A percentile compares a stretch with the other conserved stretches of the same genome.
phyloP scores from a whole-genome alignment of 306 rosid genomes.

The Luffa aegyptiaca region DNA sequence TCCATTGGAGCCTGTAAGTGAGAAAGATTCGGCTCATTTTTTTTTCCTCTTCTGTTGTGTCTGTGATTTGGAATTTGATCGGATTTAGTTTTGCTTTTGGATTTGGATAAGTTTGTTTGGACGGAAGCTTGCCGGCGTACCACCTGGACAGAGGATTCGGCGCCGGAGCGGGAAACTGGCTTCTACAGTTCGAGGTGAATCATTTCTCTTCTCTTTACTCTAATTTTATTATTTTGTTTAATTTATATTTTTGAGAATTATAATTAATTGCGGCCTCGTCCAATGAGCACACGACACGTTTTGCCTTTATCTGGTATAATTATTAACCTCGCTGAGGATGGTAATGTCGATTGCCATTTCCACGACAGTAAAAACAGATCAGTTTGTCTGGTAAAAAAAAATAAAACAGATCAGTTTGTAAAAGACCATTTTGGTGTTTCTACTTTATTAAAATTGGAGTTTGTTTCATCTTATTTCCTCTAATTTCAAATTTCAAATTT shows the following conservation, averaged over 20 bases:
- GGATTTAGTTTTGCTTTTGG: background rate
- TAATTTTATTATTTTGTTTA: background rate
- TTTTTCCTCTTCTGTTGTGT: background rate
- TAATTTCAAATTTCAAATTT: too few relatives aligned
- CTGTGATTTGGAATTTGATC: background rate
- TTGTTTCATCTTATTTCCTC: too few relatives aligned
- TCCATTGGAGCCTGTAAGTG: slow-evolving; percentile 65
- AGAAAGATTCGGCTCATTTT: background rate
- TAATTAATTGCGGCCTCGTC: background rate
- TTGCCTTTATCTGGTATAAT: background rate
- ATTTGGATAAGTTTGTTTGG: slow-evolving; percentile 60
- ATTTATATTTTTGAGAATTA: background rate
- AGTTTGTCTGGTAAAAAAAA: too few relatives aligned
- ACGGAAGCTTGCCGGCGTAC: slow-evolving; percentile 94
- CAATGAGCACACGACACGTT: background rate
- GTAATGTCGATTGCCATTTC: background rate
- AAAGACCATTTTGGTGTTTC: too few relatives aligned
- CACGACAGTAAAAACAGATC: too few relatives aligned
- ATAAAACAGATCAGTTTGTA: too few relatives aligned
- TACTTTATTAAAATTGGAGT: too few relatives aligned
- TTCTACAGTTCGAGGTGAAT: slow-evolving; percentile 81
- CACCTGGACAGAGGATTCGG: slow-evolving; percentile 78
- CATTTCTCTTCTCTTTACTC: background rate
- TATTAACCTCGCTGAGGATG: background rate
- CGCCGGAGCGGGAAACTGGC: slow-evolving; percentile 69